phyloP scores from a whole-genome alignment of 2,329 filamentous ascomycete species.

The Cytospora piceae region DNA sequence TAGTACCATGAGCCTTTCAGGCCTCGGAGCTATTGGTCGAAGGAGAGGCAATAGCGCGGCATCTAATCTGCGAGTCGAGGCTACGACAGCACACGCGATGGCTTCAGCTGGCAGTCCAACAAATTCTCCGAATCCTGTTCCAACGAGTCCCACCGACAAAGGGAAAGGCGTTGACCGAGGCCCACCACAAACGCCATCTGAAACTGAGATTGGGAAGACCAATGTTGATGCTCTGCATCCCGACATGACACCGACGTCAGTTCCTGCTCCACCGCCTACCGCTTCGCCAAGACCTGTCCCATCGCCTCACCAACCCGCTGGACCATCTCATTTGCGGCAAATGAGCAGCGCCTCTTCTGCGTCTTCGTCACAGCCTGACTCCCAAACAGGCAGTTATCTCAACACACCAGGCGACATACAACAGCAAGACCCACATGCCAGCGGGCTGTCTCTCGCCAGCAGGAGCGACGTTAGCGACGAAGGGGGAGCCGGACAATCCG shows the following conservation, averaged over 20 bases:
- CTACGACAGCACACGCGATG: constrained; percentile 52
- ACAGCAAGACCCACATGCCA: constrained; percentile 54
- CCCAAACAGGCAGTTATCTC: constrained; percentile 57
- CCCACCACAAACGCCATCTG: constrained; percentile 34
- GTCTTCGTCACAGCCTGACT: constrained; percentile 76
- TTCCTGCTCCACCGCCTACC: constrained; percentile 36
- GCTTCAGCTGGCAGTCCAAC: constrained; percentile 43
- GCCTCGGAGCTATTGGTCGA: constrained; percentile 59
- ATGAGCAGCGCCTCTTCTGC: constrained; percentile 87
- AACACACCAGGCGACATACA: constrained; percentile 42
- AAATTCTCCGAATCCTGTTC: constrained; percentile 31
- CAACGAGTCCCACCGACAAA: constrained; percentile 49
- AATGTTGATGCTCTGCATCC: constrained; percentile 34
- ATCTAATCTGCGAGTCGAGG: constrained; percentile 63
- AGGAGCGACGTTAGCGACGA: constrained; percentile 47
- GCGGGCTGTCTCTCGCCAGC: constrained; percentile 55
- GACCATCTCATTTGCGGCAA: constrained; percentile 75
- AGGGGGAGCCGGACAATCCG: constrained; percentile 36
- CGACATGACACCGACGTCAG: constrained; percentile 29
- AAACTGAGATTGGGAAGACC: constrained; percentile 31
- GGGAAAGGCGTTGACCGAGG: constrained; percentile 71
- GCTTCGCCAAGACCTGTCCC: constrained; percentile 50
- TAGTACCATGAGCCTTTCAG: constrained; percentile 66
- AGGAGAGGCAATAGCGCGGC: constrained; percentile 62
- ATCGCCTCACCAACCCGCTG: constrained; percentile 56